Conservation (phyloP, 257 asterid species). For the Solanum appendiculatum region DNA sequence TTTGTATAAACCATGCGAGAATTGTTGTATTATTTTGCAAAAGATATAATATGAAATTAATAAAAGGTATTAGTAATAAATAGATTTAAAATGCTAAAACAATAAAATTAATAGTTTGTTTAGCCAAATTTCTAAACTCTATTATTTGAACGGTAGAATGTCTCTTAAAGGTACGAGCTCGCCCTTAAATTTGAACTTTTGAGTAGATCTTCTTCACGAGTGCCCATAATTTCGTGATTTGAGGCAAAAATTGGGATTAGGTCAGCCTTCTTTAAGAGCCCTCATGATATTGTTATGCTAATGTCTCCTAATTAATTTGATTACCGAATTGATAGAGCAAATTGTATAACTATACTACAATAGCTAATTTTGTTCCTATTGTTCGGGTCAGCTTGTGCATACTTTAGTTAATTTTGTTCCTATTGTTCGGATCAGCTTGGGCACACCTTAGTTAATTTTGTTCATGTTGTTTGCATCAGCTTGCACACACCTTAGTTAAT, state of each 20-base stretch:
- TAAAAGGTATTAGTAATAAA: neutral
- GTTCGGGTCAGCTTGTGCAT: neutral
- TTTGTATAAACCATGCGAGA: neutral
- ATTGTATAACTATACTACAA: neutral
- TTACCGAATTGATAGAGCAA: neutral
- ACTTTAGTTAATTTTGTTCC: neutral
- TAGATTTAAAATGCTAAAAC: neutral
- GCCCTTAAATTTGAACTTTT: neutral
- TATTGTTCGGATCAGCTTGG: neutral
- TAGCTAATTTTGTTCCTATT: neutral
- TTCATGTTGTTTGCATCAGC: too few relatives aligned
- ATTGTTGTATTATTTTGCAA: neutral
- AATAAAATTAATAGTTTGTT: neutral
- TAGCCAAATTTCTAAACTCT: neutral
- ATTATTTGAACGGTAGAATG: too few relatives aligned
- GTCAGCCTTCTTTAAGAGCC: neutral
- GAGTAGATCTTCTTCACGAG: neutral
- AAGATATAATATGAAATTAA: neutral
- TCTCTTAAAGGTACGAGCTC: neutral
- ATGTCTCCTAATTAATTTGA: neutral
- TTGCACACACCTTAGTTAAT: neutral
- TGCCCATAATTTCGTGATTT: neutral
- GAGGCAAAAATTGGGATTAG: neutral
- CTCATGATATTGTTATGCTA: neutral
- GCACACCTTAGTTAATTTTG: too few relatives aligned